Base-by-base conservation (phyloP, 2,329 filamentous ascomycete genomes). In the Harringtonia lauricola region DNA sequence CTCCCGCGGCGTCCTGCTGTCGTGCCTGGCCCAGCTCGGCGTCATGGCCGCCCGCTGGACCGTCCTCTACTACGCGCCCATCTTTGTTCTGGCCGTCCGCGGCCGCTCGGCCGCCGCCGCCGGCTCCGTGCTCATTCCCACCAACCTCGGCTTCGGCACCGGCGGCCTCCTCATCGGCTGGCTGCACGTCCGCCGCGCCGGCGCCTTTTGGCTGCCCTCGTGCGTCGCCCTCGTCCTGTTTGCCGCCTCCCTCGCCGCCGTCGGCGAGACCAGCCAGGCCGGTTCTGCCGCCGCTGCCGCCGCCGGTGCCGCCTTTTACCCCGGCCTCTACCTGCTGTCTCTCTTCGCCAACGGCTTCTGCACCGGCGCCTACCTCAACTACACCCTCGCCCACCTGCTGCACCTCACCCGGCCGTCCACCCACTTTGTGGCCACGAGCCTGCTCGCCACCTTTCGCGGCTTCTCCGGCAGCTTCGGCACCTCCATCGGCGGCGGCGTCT, bases 31-130 rank as follows among this genome's bases (percentile, higher is more conserved):
- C 1, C 85, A 87, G 40, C 70, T 89, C 0, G 79, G 82, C 18
- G 74, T 87, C 58, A 90, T 94, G 84, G 79, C 84, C 57, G 73
- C 83, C 2, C 80, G 87, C 45, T 94, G 86, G 86, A 72, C 72
- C 8, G 71, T 94, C 2, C 68, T 94, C 8, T 92, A 88, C 65
- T 94, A 87, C 61, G 74, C 81, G 0, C 86, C 87, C 0, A 77
- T 87, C 36, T 89, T 86, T 54, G 82, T 85, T 29, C 77, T 92
- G 45, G 83, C 84, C 4, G 81, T 92, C 2, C 76, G 81, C 3
- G 76, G 76, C 44, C 83, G 83, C 65, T 63, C 72, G 1, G 81
- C 84, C 0, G 81, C 83, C 1, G 66, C 76, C 2, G 82, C 85
- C 3, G 87, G 86, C 3, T 72, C 82, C 4, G 81, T 90, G 30